A percentile compares a stretch with the other conserved stretches of the same genome.
Conservation (phyloP, 192 early-diverging fungal species). For the Umbelopsis ramanniana region DNA sequence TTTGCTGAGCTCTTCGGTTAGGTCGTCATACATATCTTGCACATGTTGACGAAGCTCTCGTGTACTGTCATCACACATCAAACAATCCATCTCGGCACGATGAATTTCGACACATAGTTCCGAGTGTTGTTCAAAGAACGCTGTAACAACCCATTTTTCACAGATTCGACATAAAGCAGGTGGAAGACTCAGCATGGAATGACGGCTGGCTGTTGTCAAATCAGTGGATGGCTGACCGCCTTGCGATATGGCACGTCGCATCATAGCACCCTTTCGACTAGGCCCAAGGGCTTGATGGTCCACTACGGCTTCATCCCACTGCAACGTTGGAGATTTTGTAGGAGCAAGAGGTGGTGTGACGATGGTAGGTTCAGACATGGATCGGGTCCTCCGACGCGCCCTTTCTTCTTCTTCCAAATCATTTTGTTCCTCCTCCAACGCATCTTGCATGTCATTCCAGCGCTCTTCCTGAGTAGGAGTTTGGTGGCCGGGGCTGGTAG, state of each 20-base stretch:
- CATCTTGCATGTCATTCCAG: background rate
- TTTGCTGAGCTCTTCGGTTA: background rate
- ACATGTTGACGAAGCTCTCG: constrained; percentile 58
- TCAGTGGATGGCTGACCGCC: constrained; percentile 26
- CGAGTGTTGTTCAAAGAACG: constrained; percentile 78
- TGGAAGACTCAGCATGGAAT: constrained; percentile 35
- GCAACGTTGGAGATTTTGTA: constrained; percentile 3
- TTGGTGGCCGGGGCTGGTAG: background rate
- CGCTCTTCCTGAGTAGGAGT: constrained; percentile 6
- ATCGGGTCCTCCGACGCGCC: constrained; percentile 8
- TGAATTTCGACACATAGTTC: constrained; percentile 73
- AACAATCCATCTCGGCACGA: constrained; percentile 76
- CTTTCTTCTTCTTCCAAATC: constrained; percentile 17
- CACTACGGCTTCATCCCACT: constrained; percentile 1
- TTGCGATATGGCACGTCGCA: constrained; percentile 38
- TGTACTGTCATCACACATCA: constrained; percentile 74
- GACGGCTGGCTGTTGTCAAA: constrained; percentile 40
- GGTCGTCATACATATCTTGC: constrained; percentile 30
- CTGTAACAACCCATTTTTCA: constrained; percentile 69
- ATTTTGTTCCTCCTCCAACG: background rate
- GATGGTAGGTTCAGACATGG: constrained; percentile 29
- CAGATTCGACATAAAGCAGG: constrained; percentile 80
- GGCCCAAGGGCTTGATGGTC: background rate
- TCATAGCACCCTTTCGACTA: background rate
- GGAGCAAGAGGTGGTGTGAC: constrained; percentile 8